Percentiles rank a stretch among this genome's conserved stretches.
Conservation (phyloP, 1,139 yeast genomes). For the Ogataea hybrid region DNA sequence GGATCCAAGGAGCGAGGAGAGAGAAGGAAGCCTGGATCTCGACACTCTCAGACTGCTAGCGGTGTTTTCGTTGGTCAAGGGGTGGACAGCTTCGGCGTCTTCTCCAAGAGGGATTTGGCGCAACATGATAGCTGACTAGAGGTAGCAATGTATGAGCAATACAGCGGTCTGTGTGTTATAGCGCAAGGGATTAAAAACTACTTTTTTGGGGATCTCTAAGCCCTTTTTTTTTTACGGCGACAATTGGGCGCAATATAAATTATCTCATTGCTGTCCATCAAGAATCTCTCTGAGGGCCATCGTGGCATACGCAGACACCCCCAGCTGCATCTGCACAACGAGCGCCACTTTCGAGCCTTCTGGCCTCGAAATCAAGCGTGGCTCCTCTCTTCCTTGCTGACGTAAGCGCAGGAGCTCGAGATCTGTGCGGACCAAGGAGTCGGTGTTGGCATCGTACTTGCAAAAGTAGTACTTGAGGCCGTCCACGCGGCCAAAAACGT, state of each 20-base stretch:
- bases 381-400: constrained; percentile 29
- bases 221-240: constrained; percentile 2
- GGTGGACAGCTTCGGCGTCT: constrained; percentile 14
- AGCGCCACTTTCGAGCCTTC: constrained; percentile 63
- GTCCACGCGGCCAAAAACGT: constrained; percentile 65
- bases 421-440: constrained; percentile 80
- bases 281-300: constrained; percentile 89
- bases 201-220: constrained; percentile 8
- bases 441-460: constrained; percentile 58
- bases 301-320: constrained; percentile 91
- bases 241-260: constrained; percentile 7
- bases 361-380: constrained; percentile 39
- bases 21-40: constrained; percentile 18
- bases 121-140: constrained; percentile 9
- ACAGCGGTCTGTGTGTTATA: constrained; percentile 4
- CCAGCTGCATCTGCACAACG: constrained; percentile 72
- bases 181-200: constrained; percentile 1
- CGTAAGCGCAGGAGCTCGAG: constrained; percentile 57
- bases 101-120: constrained; percentile 19
- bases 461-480: constrained; percentile 63
- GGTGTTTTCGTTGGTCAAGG: constrained; percentile 11
- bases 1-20: constrained; percentile 17
- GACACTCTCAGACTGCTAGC: constrained; percentile 11
- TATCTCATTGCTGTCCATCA: constrained; percentile 20
- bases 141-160: constrained; percentile 9